phyloP scores from a whole-genome alignment of 768 basidiomycete genomes.

The Tulasnella calospora region DNA sequence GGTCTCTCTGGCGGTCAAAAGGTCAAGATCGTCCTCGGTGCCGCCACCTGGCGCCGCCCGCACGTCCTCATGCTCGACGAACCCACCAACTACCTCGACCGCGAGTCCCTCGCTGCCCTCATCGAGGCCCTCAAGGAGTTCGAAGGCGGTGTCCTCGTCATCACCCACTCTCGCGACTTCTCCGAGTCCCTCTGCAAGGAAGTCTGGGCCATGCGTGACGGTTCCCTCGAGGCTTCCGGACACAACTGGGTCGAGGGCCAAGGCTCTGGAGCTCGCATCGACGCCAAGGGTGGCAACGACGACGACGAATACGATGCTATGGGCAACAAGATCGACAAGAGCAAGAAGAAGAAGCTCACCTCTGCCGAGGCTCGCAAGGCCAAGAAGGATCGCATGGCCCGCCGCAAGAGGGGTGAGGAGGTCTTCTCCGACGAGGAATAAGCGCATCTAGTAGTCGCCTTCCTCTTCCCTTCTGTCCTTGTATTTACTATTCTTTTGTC shows the following conservation, averaged over 20 bases:
- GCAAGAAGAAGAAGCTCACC: conserved; percentile 84
- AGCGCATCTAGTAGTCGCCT: not conserved
- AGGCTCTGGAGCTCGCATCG: conserved; percentile 89
- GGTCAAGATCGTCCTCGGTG: conserved; percentile 98
- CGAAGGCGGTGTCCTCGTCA: conserved; percentile 96
- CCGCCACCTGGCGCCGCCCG: conserved; percentile 98
- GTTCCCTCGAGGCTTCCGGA: conserved; percentile 90
- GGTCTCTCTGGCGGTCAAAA: conserved; percentile 98
- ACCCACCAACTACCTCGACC: conserved; percentile 59
- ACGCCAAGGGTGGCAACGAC: conserved; percentile 88
- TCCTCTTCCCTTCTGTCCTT: not conserved
- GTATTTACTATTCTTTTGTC: not conserved
- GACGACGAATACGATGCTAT: conserved; percentile 92
- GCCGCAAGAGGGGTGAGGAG: conserved; percentile 83
- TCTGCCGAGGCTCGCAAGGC: conserved; percentile 79
- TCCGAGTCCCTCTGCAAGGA: conserved; percentile 96
- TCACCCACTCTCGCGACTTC: conserved; percentile 98
- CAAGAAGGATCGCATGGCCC: conserved; percentile 95
- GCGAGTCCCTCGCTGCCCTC: conserved; percentile 97
- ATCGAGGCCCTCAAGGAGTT: conserved; percentile 97
- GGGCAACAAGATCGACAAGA: conserved; percentile 90
- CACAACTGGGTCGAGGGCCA: conserved; percentile 99
- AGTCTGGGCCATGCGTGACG: conserved; percentile 99
- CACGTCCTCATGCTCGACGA: conserved; percentile 57
- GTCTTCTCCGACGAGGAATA: conserved; percentile 42